Base-by-base conservation (phyloP, 805 yeast species). In the Metschnikowia lochheadii region DNA sequence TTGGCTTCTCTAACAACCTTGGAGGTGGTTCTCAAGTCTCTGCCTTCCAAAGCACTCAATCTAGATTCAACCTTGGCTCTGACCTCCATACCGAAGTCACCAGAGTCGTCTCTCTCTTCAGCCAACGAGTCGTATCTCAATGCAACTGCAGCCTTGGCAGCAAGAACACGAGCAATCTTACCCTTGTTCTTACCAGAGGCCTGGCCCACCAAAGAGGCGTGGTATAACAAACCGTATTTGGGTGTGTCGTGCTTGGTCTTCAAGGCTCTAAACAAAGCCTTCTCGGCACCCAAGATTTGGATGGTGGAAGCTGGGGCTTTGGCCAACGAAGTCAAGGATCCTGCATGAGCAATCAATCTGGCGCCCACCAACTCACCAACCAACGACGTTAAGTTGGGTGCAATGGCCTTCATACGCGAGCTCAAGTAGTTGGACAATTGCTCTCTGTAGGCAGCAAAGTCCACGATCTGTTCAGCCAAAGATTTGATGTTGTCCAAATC, bases 301-400 rank as follows among this genome's bases (percentile, higher is more conserved):
- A 94, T 97, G 53, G 99, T 94, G 21, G 99, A 94, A 51, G 99
- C 99, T 64, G 99, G 98, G 77, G 91, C 96, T 70, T 94, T 94
- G 52, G 98, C 90, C 69, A 94, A 78, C 76, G 87, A 92, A 57
- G 97, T 91, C 70, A 94, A 81, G 61, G 97, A 90, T 73, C 99
- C 99, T 56, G 99, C 97, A 65, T 94, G 98, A 52, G 99, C 92
- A 59, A 94, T 94, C 64, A 94, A 82, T 73, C 99, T 83, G 44
- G 99, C 99, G 76, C 99, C 99, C 60, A 94, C 96, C 69, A 92
- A 94, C 78, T 94, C 99, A 70, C 99, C 99, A 67, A 94, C 92
- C 70, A 94, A 83, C 70, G 92, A 96, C 45, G 96, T 84, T 68
- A 94, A 80, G 73, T 94, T 94, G 68, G 99, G 99, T 56, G 99